Percentiles rank a stretch among this genome's conserved stretches.
These are phyloP conservation scores for Mucor circinelloides DNA, from an alignment of 371 early-diverging fungal genomes.

Conservation along the genomic window DNA sequence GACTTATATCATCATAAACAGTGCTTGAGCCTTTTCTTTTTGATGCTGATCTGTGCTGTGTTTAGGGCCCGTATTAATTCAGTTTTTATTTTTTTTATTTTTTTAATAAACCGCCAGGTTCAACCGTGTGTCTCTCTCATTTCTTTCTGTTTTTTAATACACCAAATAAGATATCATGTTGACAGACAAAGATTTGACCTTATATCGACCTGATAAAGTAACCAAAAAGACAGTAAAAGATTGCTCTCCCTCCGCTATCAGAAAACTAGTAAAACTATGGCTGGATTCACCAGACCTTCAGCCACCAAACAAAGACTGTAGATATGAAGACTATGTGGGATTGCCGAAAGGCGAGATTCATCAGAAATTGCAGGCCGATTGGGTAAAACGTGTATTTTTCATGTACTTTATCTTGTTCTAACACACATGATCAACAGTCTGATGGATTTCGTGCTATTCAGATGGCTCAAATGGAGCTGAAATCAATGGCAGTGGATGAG, in stretches of 20 bases:
- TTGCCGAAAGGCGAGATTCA: background rate
- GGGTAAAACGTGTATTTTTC: constrained; percentile 7
- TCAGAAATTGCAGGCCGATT: background rate
- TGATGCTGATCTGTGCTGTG: too few relatives aligned
- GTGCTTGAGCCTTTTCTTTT: background rate
- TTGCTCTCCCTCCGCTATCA: background rate
- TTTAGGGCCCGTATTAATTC: too few relatives aligned
- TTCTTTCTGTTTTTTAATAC: background rate
- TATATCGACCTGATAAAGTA: background rate
- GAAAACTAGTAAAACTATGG: constrained; percentile 1
- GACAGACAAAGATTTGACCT: background rate
- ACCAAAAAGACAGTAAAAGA: background rate
- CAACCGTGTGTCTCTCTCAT: background rate
- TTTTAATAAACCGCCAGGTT: too few relatives aligned
- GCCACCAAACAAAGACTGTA: background rate
- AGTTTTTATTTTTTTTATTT: background rate
- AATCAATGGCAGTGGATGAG: background rate
- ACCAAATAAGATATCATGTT: background rate
- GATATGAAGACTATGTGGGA: background rate
- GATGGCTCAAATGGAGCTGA: constrained; percentile 45
- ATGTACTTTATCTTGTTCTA: background rate
- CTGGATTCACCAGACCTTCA: constrained; percentile 12
- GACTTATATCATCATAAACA: background rate
- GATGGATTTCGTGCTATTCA: constrained; percentile 43
- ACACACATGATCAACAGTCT: constrained; percentile 7